A percentile compares a stretch with the other conserved stretches of the same genome.
These are phyloP conservation scores for Croton setiger DNA, from an alignment of 441 rosid species.

Conservation along the genomic window DNA sequence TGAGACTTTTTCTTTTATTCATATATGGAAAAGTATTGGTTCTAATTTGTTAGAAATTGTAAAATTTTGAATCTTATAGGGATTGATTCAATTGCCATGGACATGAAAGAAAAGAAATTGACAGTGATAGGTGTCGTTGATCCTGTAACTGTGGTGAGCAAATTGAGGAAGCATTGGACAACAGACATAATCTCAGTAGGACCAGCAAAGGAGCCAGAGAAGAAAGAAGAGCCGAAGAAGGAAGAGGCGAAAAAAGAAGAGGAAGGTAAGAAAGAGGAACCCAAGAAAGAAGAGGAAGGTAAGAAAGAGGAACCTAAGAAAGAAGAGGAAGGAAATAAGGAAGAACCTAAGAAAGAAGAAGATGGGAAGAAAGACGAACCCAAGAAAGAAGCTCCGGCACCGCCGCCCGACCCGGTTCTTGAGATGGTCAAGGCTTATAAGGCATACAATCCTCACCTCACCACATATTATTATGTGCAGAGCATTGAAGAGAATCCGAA, in stretches of 20 bases:
- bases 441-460: conserved; percentile 77
- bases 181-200: conserved; percentile 72
- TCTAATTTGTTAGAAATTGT: not conserved
- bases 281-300: conserved; percentile 21
- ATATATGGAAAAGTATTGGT: not conserved
- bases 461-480: conserved; percentile 66
- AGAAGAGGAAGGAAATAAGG: conserved; percentile 37
- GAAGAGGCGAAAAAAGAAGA: conserved; percentile 45
- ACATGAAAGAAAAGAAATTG: conserved; percentile 72
- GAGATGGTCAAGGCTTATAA: conserved; percentile 82
- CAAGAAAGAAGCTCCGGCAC: conserved; percentile 31
- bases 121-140: conserved; percentile 82
- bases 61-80: conserved; percentile 32
- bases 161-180: conserved; percentile 77
- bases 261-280: conserved; percentile 26
- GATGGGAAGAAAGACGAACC: conserved; percentile 40
- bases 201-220: conserved; percentile 88
- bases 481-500: conserved; percentile 92
- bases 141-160: conserved; percentile 74
- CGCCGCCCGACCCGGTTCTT: conserved; percentile 54
- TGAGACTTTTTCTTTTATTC: not conserved
- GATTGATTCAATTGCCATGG: conserved; percentile 81
- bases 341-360: conserved; percentile 44
- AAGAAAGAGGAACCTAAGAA: conserved; percentile 36
- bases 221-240: conserved; percentile 79